phyloP scores from a whole-genome alignment of 768 basidiomycete genomes.

The Psilocybe cubensis region DNA sequence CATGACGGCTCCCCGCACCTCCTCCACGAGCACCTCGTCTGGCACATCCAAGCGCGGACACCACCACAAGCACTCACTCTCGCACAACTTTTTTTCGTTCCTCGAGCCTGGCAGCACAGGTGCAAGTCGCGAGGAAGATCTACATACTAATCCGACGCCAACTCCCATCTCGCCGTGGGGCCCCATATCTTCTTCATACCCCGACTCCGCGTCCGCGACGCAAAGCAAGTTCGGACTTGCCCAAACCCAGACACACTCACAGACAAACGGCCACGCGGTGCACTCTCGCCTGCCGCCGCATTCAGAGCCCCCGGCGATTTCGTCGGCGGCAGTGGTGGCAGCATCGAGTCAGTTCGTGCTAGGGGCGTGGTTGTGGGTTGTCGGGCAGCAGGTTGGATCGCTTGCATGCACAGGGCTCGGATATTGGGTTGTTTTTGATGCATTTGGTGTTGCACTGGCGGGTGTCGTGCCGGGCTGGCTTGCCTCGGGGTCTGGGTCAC shows the following conservation, averaged over 20 bases:
- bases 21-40: constrained; percentile 29
- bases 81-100: constrained; percentile 95
- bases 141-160: constrained; percentile 63
- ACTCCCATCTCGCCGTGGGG: constrained; percentile 70
- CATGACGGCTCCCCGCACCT: constrained; percentile 22
- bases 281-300: neutral
- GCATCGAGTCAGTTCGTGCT: constrained; percentile 58
- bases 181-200: constrained; percentile 50
- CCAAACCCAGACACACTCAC: neutral
- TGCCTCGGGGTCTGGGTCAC: constrained; percentile 21
- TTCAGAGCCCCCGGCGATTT: constrained; percentile 3
- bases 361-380: constrained; percentile 84
- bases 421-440: constrained; percentile 96
- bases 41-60: constrained; percentile 65
- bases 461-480: constrained; percentile 50
- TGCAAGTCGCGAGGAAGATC: constrained; percentile 30
- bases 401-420: constrained; percentile 89
- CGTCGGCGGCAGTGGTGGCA: constrained; percentile 25
- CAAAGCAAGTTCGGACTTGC: constrained; percentile 18
- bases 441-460: constrained; percentile 72
- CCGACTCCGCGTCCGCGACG: constrained; percentile 22
- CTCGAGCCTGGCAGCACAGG: constrained; percentile 69
- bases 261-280: neutral
- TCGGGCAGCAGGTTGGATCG: constrained; percentile 87
- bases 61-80: constrained; percentile 92